These are phyloP conservation scores for Pseudocercospora fijiensis DNA, from an alignment of 2,329 filamentous ascomycete species.

Conservation along the genomic window DNA sequence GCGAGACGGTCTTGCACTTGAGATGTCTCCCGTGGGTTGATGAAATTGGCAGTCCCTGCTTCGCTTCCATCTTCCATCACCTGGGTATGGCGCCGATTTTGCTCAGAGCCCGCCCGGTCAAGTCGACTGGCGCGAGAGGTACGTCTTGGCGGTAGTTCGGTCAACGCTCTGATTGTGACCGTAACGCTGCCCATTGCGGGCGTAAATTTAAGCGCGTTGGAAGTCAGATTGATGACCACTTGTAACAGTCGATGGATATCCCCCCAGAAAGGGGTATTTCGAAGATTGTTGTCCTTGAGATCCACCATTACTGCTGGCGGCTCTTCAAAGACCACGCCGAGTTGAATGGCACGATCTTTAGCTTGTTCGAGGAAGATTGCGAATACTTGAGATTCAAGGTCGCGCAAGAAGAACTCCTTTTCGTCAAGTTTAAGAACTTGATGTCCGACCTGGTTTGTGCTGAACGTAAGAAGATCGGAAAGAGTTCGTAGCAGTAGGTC, in stretches of 20 bases:
- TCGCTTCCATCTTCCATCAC: not conserved
- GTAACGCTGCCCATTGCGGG: conserved; percentile 71
- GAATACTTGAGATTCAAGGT: conserved; percentile 76
- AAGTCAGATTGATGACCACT: conserved; percentile 87
- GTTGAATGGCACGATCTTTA: conserved; percentile 72
- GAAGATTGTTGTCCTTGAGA: conserved; percentile 54
- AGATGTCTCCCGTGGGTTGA: conserved; percentile 19
- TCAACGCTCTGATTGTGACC: conserved; percentile 71
- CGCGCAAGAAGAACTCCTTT: conserved; percentile 77
- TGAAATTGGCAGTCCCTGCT: conserved; percentile 23
- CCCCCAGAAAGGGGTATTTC: conserved; percentile 84
- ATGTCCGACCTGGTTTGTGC: conserved; percentile 90
- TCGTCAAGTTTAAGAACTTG: conserved; percentile 73
- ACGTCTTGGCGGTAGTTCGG: conserved; percentile 46
- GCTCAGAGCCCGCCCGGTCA: not conserved
- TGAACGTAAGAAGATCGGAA: conserved; percentile 87
- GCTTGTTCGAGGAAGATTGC: conserved; percentile 90
- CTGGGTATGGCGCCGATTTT: not conserved
- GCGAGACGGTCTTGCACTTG: conserved; percentile 13
- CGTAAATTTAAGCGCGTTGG: conserved; percentile 90
- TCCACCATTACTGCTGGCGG: conserved; percentile 9
- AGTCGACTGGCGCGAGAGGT: conserved; percentile 9
- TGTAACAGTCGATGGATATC: conserved; percentile 88
- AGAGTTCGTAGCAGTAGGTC: conserved; percentile 82
- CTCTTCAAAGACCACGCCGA: conserved; percentile 68